Percentiles rank a stretch among this genome's conserved stretches.
These are phyloP conservation scores for Lotus japonicus DNA, from an alignment of 306 rosid genomes.

Conservation along the genomic window DNA sequence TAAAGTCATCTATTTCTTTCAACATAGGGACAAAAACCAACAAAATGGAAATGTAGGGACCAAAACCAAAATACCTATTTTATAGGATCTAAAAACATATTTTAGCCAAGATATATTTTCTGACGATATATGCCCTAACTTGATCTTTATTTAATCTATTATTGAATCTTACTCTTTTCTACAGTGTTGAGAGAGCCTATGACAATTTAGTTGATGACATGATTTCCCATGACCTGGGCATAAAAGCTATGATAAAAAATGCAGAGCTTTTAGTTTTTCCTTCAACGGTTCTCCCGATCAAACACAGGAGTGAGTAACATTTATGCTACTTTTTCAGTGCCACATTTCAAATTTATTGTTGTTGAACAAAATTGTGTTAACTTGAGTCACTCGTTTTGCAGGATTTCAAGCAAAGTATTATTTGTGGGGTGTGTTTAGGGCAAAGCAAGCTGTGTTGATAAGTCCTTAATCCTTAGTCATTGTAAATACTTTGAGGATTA, in stretches of 20 bases:
- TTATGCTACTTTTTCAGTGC: background rate
- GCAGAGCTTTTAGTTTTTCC: constrained; percentile 66
- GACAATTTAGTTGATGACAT: constrained; percentile 38
- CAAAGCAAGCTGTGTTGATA: constrained; percentile 8
- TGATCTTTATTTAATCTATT: background rate
- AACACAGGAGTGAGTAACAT: constrained; percentile 42
- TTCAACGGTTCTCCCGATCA: constrained; percentile 44
- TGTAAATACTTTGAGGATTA: no score
- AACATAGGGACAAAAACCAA: no score
- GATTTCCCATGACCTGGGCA: constrained; percentile 46
- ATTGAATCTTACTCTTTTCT: background rate
- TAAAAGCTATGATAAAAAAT: constrained; percentile 37
- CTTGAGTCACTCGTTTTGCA: constrained; percentile 22
- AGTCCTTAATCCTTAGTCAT: no score
- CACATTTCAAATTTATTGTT: background rate
- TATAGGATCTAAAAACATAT: no score
- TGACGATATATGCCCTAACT: background rate
- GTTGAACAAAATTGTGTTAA: background rate
- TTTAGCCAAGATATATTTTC: background rate
- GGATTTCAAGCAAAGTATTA: constrained; percentile 58
- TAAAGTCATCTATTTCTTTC: no score
- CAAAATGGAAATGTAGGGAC: no score
- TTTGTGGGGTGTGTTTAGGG: constrained; percentile 72
- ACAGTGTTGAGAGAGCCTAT: constrained; percentile 38
- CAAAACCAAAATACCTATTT: no score